Evolutionary conservation across 345 rosid genomes (phyloP), one percentile per base, ranked within the genome.

Genomic region (Mercurialis annua): DNA sequence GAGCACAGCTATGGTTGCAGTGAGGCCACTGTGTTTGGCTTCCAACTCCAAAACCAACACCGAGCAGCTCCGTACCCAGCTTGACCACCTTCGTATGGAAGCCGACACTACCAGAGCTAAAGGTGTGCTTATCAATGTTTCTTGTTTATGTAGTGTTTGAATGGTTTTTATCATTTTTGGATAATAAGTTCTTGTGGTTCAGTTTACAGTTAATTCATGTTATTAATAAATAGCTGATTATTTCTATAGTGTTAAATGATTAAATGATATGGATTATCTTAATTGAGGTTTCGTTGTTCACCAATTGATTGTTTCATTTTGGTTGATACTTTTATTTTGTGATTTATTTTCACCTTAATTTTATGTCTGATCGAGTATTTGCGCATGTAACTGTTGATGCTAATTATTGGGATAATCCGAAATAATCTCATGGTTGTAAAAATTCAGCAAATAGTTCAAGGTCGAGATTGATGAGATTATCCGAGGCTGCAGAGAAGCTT

Each of bases 401-500:
- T n/a, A n/a, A n/a, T n/a, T n/a, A n/a, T n/a, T n/a, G n/a, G n/a
- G n/a, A n/a, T n/a, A n/a, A n/a, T 53, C 16, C 18, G 24, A 24
- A 53, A 14, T 53, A 2, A 30, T 6, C 15, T 5, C 10, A 4
- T 53, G 66, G 38, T 26, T 66, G 38, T 68, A 72, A 16, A 29
- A 16, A 29, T 79, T 59, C 79, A 90, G 98, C 89, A 54, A 88
- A 75, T 69, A 82, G 81, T 82, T 85, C 89, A 1, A 86, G 98
- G 75, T 59, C 79, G 77, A 83, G 96, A 72, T 86, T 92, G 67
- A n/a, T 92, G 84, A 83, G 98, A 48, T 72, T 90, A 66, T 85
- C 93, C 0, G 90, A 90, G 77, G 92, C 90, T 3, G 98, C 90
- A 17, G 93, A 92, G 84, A 92, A 88, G 77, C 88, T 90, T 59